Conservation (phyloP, 768 basidiomycete genomes). For the Leccinum subtestaceum region DNA sequence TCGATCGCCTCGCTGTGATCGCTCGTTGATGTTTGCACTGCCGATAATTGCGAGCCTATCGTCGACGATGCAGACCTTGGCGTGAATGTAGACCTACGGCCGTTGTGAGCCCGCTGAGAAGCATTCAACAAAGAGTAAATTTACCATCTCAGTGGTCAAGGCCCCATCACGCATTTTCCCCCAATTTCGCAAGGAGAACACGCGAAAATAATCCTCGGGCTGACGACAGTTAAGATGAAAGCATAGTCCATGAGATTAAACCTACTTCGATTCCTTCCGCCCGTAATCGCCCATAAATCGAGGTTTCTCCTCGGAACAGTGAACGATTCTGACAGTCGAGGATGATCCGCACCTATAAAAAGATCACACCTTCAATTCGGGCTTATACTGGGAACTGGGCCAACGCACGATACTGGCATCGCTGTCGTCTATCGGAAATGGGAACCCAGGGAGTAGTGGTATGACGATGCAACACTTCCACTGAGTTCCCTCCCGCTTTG, state of each 20-base stretch:
- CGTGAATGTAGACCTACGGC: slow-evolving; percentile 82
- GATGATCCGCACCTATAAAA: slow-evolving; percentile 80
- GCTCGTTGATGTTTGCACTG: slow-evolving; percentile 97
- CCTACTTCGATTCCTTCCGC: slow-evolving; percentile 86
- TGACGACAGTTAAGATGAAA: slow-evolving; percentile 29
- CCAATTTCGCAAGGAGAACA: slow-evolving; percentile 94
- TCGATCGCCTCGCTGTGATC: slow-evolving; percentile 91
- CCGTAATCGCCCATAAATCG: slow-evolving; percentile 82
- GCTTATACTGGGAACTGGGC: neutral
- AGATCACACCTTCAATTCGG: neutral
- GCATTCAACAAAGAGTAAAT: slow-evolving; percentile 8
- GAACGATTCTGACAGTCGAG: slow-evolving; percentile 93
- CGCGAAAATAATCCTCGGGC: slow-evolving; percentile 90
- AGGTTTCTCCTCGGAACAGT: slow-evolving; percentile 83
- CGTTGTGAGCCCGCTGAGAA: slow-evolving; percentile 9
- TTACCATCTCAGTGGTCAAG: slow-evolving; percentile 84
- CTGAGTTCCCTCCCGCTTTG: slow-evolving; percentile 71
- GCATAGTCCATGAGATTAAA: neutral
- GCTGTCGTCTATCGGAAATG: slow-evolving; percentile 87
- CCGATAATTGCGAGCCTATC: slow-evolving; percentile 93
- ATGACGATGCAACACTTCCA: slow-evolving; percentile 95
- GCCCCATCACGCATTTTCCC: slow-evolving; percentile 81
- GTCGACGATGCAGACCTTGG: slow-evolving; percentile 74
- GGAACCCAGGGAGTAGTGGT: slow-evolving; percentile 90
- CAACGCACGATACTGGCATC: slow-evolving; percentile 84